A percentile compares a stretch with the other conserved stretches of the same genome.
Conservation (phyloP, 1,284 basidiomycete species). For the Megacollybia platyphylla region DNA sequence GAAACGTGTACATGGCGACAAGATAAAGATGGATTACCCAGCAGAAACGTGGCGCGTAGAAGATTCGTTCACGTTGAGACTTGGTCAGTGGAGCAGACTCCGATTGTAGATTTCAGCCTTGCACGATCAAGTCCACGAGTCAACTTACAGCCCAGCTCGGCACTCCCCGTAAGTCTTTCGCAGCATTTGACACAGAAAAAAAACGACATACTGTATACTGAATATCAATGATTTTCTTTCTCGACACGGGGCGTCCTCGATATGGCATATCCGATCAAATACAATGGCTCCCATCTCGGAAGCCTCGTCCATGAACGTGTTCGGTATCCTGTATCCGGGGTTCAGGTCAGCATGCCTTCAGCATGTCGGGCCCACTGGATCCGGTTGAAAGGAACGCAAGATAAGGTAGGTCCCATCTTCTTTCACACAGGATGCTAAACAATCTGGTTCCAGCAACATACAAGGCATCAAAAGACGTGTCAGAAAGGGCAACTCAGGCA, state of each 20-base stretch:
- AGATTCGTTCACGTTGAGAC: slow-evolving; percentile 22
- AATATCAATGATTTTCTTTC: slow-evolving; percentile 1
- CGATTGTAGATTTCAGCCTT: slow-evolving; percentile 42
- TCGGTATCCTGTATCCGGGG: slow-evolving; percentile 37
- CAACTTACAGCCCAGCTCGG: slow-evolving; percentile 3
- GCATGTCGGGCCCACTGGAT: slow-evolving; percentile 46
- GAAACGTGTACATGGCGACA: slow-evolving; percentile 61
- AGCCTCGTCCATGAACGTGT: slow-evolving; percentile 33
- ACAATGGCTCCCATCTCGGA: slow-evolving; percentile 29
- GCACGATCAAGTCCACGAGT: slow-evolving; percentile 60
- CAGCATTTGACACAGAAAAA: no score
- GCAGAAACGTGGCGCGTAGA: slow-evolving; percentile 32
- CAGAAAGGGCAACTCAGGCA: slow-evolving; percentile 6
- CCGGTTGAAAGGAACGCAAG: slow-evolving; percentile 38
- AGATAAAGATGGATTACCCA: slow-evolving; percentile 52
- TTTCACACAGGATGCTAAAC: neutral
- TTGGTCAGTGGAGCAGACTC: slow-evolving; percentile 57
- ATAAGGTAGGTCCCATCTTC: slow-evolving; percentile 29
- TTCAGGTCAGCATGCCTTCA: slow-evolving; percentile 52
- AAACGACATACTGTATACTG: no score
- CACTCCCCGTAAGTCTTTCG: no score
- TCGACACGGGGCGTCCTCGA: slow-evolving; percentile 21
- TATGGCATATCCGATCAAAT: slow-evolving; percentile 43
- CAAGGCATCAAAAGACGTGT: slow-evolving; percentile 2
- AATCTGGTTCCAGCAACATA: slow-evolving; percentile 2